phyloP scores from a whole-genome alignment of 306 rosid species.

The Prosopis cineraria region DNA sequence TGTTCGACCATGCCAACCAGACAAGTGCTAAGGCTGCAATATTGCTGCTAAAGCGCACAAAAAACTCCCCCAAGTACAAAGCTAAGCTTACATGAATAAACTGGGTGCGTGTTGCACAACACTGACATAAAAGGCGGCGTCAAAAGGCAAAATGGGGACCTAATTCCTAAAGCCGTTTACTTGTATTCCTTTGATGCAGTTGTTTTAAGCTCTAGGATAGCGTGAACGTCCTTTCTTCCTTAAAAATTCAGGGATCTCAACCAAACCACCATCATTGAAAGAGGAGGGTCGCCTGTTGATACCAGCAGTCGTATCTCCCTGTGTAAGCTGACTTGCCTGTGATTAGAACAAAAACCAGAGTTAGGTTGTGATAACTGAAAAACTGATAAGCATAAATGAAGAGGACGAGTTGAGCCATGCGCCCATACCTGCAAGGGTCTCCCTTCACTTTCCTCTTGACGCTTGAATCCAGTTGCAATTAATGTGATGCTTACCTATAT shows the following conservation, averaged over 20 bases:
- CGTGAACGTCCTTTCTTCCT: constrained; percentile 83
- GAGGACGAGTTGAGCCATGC: constrained; percentile 5
- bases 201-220: constrained; percentile 63
- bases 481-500: constrained; percentile 86
- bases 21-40: constrained; percentile 21
- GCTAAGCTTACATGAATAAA: constrained; percentile 30
- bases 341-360: constrained; percentile 11
- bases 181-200: constrained; percentile 41
- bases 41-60: constrained; percentile 29
- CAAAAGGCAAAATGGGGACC: constrained; percentile 22
- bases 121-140: constrained; percentile 37
- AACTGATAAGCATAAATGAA: neutral
- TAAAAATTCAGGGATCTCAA: constrained; percentile 87
- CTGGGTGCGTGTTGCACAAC: constrained; percentile 34
- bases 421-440: constrained; percentile 72
- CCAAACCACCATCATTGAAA: constrained; percentile 56
- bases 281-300: constrained; percentile 64
- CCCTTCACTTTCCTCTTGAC: constrained; percentile 79
- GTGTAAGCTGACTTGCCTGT: constrained; percentile 65
- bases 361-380: constrained; percentile 1
- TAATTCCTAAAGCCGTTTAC: constrained; percentile 36
- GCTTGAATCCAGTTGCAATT: constrained; percentile 92
- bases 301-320: constrained; percentile 56
- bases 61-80: constrained; percentile 13
- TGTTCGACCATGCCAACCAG: constrained; percentile 28